Base-by-base conservation (phyloP, 257 asterid species). In the Forsythia viridissima region DNA sequence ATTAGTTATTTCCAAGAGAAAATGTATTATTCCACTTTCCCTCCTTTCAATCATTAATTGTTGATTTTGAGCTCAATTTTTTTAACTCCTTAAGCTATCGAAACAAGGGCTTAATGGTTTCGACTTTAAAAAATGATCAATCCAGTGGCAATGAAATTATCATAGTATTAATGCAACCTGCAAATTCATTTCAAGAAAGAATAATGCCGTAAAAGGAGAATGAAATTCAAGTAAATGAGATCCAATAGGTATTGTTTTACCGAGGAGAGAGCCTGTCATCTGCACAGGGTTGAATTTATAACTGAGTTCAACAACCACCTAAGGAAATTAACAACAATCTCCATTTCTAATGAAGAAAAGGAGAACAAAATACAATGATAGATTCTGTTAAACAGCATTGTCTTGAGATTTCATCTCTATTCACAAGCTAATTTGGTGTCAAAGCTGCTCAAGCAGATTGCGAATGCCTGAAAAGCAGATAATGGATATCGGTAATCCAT, bases 371-470 rank as follows among this genome's bases (percentile, higher is more conserved):
- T 57, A n/a, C 24, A n/a, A 57, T 57, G 34, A 57, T 0, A 55
- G 65, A 55, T 55, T 55, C 30, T 55, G 65, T 18, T 18, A 55
- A 30, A 55, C 30, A 55, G 30, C 66, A 57, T 6, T 57, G 30
- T 6, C 66, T n/a, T 6, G 34, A n/a, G 4, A 57, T 6, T 57
- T 57, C 11, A 6, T n/a, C 34, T 8, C 34, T 88, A 93, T 93
- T 93, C 98, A 87, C 98, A 93, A 82, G 97, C 98, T 89, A 93
- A 82, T 84, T 93, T 93, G 82, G 98, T 90, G 85, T 93, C 98
- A 74, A 93, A 93, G 92, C 98, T 93, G 87, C 97, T 93, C 89
- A 93, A 85, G 84, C 98, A 93, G 78, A 93, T 92, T 6, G 96
- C 97, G 44, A 93, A 90, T 10, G 98, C 98, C 84, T 93, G 97